These are phyloP conservation scores for Trichoderma hamatum DNA, from an alignment of 2,329 filamentous ascomycete genomes.

Conservation along the genomic window DNA sequence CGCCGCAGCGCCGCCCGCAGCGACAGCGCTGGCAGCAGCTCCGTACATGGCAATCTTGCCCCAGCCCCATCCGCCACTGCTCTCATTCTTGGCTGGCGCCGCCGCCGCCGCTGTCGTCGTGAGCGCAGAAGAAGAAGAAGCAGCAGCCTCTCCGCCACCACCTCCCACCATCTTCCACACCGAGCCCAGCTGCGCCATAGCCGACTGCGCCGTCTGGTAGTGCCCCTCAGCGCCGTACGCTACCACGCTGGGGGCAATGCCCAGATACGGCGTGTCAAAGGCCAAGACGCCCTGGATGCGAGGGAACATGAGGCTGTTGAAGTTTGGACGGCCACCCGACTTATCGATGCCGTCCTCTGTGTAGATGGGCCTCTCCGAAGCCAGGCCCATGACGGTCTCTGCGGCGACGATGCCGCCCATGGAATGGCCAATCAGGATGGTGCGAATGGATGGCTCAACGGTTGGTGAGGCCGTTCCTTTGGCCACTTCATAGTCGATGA, in stretches of 20 bases:
- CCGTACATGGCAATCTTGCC: conserved; percentile 84
- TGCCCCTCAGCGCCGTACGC: conserved; percentile 85
- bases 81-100: conserved; percentile 25
- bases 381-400: conserved; percentile 77
- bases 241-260: conserved; percentile 79
- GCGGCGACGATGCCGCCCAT: conserved; percentile 95
- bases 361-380: conserved; percentile 58
- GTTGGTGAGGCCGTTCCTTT: conserved; percentile 80
- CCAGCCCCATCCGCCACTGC: conserved; percentile 67
- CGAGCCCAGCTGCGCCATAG: conserved; percentile 69
- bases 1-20: conserved; percentile 79
- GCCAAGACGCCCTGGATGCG: conserved; percentile 88
- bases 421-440: conserved; percentile 82
- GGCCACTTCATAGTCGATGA: conserved; percentile 91
- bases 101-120: conserved; percentile 14
- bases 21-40: conserved; percentile 80
- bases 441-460: conserved; percentile 80
- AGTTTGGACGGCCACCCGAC: conserved; percentile 37
- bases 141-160: conserved; percentile 32
- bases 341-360: conserved; percentile 48
- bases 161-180: conserved; percentile 59
- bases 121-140: conserved; percentile 29
- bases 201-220: conserved; percentile 71
- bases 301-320: conserved; percentile 82
- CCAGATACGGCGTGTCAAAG: conserved; percentile 91